Conservation (phyloP, 352 stramenopile species). For the Phytophthora quininea region DNA sequence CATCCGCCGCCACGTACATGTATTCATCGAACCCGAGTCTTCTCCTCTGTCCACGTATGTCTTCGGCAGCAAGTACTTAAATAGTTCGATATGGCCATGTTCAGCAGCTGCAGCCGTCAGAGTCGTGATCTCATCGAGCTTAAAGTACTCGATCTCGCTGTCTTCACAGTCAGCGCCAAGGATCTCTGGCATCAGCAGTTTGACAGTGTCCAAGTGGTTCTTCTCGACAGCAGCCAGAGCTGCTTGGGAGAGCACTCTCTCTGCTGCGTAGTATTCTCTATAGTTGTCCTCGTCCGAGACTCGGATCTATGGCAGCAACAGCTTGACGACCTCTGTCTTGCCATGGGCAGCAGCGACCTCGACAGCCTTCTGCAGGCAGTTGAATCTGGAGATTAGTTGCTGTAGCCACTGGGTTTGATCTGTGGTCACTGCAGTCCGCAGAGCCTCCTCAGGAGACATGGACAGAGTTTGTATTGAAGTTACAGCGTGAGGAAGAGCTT, state of each 20-base stretch:
- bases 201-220: not conserved
- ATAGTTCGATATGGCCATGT: not conserved
- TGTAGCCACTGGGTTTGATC: not conserved
- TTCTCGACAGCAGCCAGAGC: not conserved
- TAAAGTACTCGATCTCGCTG: not conserved
- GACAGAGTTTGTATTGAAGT: not conserved
- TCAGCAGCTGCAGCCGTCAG: not conserved
- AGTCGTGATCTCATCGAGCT: not conserved
- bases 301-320: not conserved
- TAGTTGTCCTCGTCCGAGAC: not conserved
- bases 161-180: not conserved
- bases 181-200: not conserved
- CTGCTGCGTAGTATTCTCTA: not conserved
- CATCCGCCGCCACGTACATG: not conserved
- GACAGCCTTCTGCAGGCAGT: not conserved
- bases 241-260: not conserved
- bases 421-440: not conserved
- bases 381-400: not conserved
- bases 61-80: not conserved
- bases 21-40: not conserved
- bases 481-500: not conserved
- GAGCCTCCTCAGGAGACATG: not conserved
- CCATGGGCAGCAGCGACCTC: not conserved
- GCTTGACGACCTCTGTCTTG: not conserved
- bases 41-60: not conserved